Conservation (phyloP, 495 filamentous ascomycete genomes). For the Clohesyomyces aquaticus region DNA sequence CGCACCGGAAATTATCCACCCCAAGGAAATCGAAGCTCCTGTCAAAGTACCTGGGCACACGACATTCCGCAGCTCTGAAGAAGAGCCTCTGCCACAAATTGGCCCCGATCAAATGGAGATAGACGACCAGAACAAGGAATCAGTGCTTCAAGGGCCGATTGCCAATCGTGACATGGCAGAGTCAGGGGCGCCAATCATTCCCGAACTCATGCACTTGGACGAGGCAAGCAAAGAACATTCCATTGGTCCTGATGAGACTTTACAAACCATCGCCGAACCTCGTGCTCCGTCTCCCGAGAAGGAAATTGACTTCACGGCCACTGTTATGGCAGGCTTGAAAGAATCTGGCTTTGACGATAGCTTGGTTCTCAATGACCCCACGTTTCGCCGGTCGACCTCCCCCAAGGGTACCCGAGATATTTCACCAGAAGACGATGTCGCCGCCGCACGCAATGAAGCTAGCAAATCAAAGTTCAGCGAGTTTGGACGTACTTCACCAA, state of each 20-base stretch:
- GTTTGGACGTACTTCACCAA: conserved; percentile 25
- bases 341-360: conserved; percentile 39
- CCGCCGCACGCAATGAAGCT: conserved; percentile 12
- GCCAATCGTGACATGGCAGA: neutral
- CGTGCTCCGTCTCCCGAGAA: conserved; percentile 26
- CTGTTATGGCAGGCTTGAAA: conserved; percentile 33
- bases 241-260: neutral
- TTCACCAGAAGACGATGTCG: conserved; percentile 34
- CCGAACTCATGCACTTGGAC: neutral
- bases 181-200: neutral
- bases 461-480: conserved; percentile 26
- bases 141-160: neutral
- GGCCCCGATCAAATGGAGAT: neutral
- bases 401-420: conserved; percentile 22
- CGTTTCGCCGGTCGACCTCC: conserved; percentile 32
- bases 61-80: neutral
- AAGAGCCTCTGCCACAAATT: neutral
- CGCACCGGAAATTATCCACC: neutral
- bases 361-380: conserved; percentile 31
- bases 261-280: neutral
- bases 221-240: neutral
- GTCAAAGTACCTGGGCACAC: neutral
- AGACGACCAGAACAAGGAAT: neutral
- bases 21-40: neutral
- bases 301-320: conserved; percentile 37